Base-by-base conservation (phyloP, 176 grass and related monocot genomes). In the Musa troglodytarum region DNA sequence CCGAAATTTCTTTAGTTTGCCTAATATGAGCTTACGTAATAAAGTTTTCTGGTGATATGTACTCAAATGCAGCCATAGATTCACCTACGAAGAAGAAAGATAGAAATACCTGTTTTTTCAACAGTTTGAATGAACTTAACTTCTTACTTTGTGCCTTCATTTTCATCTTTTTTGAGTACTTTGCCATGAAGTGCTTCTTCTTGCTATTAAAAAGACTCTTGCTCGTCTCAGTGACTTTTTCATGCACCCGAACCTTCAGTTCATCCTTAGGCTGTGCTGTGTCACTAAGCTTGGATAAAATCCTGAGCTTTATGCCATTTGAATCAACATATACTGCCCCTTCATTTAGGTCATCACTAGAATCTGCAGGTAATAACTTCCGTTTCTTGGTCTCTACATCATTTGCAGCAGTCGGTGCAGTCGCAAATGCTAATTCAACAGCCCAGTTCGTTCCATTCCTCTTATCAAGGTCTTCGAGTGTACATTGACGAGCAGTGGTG, bases 381-480 rank as follows among this genome's bases (percentile, higher is more conserved):
- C 21, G 76, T 19, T 49, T 75, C 68, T 76, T 43, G 8, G 22
- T 69, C 14, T 76, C 73, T 4, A 21, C 11, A 10, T 17, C 54
- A 59, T 56, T 12, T 15, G 54, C 71, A 52, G n/a, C 19, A 10
- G 8, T 66, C 65, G 62, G 26, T 28, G 19, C 50, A 25, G 58
- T 6, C 49, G 55, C 51, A 7, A 55, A 58, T 26, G 76, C 71
- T 15, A 82, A 55, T 50, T 76, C 72, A 13, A 15, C 6, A 71
- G 80, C 71, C 80, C 80, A 82, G 26, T 82, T 82, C 15, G 71
- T 81, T 13, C 79, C 79, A 22, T 81, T 81, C 51, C 79, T 81
- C 71, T 23, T 81, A 66, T 81, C 79, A 53, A 81, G 78, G 19
- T 80, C 78, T 54, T 80, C 54, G 23, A 80, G 67, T 59, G 78